Conservation (phyloP, 2,329 filamentous ascomycete genomes). For the Ilyonectria destructans region DNA sequence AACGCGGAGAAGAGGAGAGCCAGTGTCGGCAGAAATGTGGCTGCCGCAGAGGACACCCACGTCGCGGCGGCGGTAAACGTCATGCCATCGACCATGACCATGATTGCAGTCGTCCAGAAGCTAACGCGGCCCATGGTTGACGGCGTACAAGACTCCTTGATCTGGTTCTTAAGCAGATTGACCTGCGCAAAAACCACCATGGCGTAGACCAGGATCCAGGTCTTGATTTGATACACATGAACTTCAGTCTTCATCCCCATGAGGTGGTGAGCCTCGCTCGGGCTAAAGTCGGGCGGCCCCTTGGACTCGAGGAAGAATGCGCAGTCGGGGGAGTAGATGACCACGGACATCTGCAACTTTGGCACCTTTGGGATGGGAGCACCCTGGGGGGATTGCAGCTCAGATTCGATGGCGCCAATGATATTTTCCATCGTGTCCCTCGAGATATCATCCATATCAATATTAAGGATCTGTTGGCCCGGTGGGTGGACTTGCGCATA, state of each 20-base stretch:
- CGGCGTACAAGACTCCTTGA: constrained; percentile 77
- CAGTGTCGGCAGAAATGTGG: constrained; percentile 71
- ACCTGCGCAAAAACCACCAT: constrained; percentile 74
- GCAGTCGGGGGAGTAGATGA: constrained; percentile 80
- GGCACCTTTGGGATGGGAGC: constrained; percentile 71
- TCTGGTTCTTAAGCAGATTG: constrained; percentile 74
- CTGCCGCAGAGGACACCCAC: constrained; percentile 70
- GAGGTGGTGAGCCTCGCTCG: constrained; percentile 69
- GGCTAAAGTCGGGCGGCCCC: constrained; percentile 71
- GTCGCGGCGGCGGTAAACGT: constrained; percentile 71
- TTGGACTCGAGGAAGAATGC: constrained; percentile 77
- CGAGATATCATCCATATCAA: constrained; percentile 52
- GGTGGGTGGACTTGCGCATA: constrained; percentile 84
- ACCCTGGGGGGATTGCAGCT: constrained; percentile 75
- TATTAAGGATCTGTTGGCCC: constrained; percentile 56
- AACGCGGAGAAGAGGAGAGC: constrained; percentile 67
- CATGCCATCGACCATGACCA: constrained; percentile 76
- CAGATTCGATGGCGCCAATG: constrained; percentile 72
- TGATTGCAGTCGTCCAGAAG: constrained; percentile 74
- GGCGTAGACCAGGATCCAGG: constrained; percentile 72
- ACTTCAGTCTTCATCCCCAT: constrained; percentile 75
- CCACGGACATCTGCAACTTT: constrained; percentile 73
- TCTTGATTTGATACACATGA: constrained; percentile 70
- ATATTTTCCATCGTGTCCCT: constrained; percentile 51
- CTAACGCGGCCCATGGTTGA: constrained; percentile 78